Base-by-base conservation (phyloP, 805 yeast genomes). In the Clavispora phyllophila region DNA sequence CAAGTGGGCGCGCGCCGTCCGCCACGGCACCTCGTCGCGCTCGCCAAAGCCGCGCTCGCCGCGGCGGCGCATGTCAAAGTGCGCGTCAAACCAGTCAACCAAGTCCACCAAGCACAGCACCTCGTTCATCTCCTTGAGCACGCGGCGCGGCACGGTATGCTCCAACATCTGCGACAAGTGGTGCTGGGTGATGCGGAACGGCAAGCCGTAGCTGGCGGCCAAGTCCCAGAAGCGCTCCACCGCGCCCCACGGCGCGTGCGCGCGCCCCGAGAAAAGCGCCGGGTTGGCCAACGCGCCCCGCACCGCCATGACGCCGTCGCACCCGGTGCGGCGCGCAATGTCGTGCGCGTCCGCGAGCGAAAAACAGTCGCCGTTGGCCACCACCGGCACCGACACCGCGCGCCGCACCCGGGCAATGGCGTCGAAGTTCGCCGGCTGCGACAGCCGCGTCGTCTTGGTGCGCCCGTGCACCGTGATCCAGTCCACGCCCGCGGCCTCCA, bases 301-400 rank as follows among this genome's bases (percentile, higher is more conserved):
- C 1, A 87, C 99, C 2, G 97, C 84, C 99, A 93, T 93, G 7
- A 93, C 85, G 7, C 98, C 99, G 58, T 87, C 93, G 32, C 80
- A 88, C 1, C 84, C 84, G 0, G 98, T 89, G 40, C 60, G 59
- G 10, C 75, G 65, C 0, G 79, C 78, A 22, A 91, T 90, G 15
- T 60, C 57, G 34, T 67, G 54, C n/a, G 85, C 82, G 58, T 88
- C 96, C 14, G 70, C 66, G 19, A 80, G 63, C 0, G 75, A 58
- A 55, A 84, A 84, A 56, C 96, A 90, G 62, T 93, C 98, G n/a
- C 99, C 99, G 57, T 93, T 93, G 2, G 98, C 96, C n/a, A 93
- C 84, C 1, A 93, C 89, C 0, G 97, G 98, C 0, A 84, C 79
- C 3, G 51, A 57, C 0, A 72, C 72, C n/a, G 69, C 63, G 17